Evolutionary conservation across 2,329 filamentous ascomycete genomes (phyloP).

Genomic region (Sarocladium oryzae): DNA sequence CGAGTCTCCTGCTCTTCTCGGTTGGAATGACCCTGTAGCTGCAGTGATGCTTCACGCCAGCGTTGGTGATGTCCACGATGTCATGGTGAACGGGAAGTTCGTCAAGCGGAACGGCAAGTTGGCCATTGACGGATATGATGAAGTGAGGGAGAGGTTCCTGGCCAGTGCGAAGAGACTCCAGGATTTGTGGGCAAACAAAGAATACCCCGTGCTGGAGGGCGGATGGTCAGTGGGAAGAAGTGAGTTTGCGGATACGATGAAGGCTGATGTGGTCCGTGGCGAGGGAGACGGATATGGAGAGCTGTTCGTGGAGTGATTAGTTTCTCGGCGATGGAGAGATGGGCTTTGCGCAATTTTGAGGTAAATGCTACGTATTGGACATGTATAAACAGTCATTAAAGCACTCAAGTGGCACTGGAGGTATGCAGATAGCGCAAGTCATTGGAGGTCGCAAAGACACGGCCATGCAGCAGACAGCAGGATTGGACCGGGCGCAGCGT

Average conservation of each 20-base stretch:
- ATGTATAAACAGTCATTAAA: too few species aligned
- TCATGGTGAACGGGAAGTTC: slow-evolving; percentile 43
- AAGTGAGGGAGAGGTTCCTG: slow-evolving; percentile 8
- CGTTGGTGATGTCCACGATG: slow-evolving; percentile 44
- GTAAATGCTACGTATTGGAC: too few species aligned
- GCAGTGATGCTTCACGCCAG: slow-evolving; percentile 49
- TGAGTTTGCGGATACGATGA: slow-evolving; percentile 3
- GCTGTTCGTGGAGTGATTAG: slow-evolving; percentile 3
- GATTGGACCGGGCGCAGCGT: neutral
- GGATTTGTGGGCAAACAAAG: slow-evolving; percentile 1
- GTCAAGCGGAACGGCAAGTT: slow-evolving; percentile 38
- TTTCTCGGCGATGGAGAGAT: neutral
- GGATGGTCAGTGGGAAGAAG: neutral
- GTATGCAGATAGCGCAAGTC: neutral
- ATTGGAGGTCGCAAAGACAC: neutral
- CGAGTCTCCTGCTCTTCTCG: slow-evolving; percentile 40
- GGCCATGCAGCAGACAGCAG: neutral
- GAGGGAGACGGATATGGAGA: slow-evolving; percentile 9
- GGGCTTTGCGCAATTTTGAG: neutral
- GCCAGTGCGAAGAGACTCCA: slow-evolving; percentile 12
- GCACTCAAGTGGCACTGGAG: neutral
- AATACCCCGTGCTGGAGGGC: slow-evolving; percentile 5
- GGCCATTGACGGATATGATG: slow-evolving; percentile 16
- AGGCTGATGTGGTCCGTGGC: slow-evolving; percentile 3
- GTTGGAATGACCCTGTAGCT: slow-evolving; percentile 49